Percentiles rank a stretch among this genome's conserved stretches.
Conservation (phyloP, 1,284 basidiomycete genomes). For the Marasmius fiardii region DNA sequence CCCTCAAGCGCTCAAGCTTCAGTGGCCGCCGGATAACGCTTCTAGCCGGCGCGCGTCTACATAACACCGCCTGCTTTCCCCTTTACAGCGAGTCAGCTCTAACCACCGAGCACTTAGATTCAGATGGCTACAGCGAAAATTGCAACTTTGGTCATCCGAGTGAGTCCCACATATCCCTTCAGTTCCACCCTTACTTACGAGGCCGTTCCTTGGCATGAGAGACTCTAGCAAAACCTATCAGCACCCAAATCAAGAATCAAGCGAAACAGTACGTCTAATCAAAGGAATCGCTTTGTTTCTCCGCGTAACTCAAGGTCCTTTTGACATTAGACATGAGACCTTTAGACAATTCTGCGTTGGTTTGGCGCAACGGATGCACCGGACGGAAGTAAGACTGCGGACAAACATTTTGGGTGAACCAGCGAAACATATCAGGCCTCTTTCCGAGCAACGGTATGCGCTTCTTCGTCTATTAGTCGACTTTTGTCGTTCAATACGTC, state of each 20-base stretch:
- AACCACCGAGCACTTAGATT: not conserved
- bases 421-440: conserved; percentile 71
- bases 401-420: conserved; percentile 81
- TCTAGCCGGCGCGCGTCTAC: not conserved
- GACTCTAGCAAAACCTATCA: conserved; percentile 87
- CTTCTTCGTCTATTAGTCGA: not conserved
- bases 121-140: conserved; percentile 69
- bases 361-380: conserved; percentile 81
- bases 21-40: not conserved
- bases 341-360: conserved; percentile 76
- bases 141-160: conserved; percentile 62
- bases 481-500: no score
- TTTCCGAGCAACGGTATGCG: conserved; percentile 77
- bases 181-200: not conserved
- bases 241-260: conserved; percentile 70
- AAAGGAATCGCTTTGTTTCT: no score
- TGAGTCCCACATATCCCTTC: conserved; percentile 30
- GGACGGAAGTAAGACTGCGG: conserved; percentile 72
- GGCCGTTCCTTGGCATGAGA: conserved; percentile 31
- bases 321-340: conserved; percentile 59
- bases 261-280: conserved; percentile 63
- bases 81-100: not conserved
- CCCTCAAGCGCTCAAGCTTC: no score
- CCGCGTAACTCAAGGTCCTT: no score
- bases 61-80: not conserved